phyloP scores from a whole-genome alignment of 2,329 filamentous ascomycete species.

The Fusarium drepaniforme region DNA sequence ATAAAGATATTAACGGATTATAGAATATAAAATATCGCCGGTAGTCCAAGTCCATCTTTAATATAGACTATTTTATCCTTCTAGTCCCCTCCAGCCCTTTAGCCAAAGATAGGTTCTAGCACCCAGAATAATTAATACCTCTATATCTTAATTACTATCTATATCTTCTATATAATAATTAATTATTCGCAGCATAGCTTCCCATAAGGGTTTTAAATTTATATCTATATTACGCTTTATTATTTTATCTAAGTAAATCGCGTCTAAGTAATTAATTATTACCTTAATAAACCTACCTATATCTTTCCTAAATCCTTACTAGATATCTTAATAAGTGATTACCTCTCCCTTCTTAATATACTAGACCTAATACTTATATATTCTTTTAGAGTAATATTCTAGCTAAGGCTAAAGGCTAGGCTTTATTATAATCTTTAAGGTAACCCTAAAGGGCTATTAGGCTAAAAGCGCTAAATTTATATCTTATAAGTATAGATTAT shows the following conservation, averaged over 20 bases:
- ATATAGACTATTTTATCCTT: background rate
- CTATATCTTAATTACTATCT: background rate
- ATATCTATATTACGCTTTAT: background rate
- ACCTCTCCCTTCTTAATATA: no score
- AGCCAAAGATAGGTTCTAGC: constrained; percentile 16
- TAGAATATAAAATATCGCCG: no score
- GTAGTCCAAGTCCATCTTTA: background rate
- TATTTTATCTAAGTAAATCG: background rate
- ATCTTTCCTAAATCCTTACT: constrained; percentile 3
- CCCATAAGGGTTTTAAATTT: constrained; percentile 5
- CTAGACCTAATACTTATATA: no score
- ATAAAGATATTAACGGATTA: no score
- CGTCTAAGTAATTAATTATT: background rate
- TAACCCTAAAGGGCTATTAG: no score
- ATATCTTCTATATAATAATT: constrained; percentile 4
- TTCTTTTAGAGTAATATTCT: no score
- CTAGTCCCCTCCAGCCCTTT: background rate
- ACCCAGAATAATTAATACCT: constrained; percentile 15
- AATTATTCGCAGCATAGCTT: constrained; percentile 9
- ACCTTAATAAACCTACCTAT: constrained; percentile 2
- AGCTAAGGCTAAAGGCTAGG: no score
- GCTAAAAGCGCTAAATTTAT: no score
- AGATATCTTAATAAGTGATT: no score
- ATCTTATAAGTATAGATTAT: no score
- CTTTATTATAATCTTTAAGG: no score